Conservation (phyloP, 2,329 filamentous ascomycete species). For the Apiospora kogelbergensis region DNA sequence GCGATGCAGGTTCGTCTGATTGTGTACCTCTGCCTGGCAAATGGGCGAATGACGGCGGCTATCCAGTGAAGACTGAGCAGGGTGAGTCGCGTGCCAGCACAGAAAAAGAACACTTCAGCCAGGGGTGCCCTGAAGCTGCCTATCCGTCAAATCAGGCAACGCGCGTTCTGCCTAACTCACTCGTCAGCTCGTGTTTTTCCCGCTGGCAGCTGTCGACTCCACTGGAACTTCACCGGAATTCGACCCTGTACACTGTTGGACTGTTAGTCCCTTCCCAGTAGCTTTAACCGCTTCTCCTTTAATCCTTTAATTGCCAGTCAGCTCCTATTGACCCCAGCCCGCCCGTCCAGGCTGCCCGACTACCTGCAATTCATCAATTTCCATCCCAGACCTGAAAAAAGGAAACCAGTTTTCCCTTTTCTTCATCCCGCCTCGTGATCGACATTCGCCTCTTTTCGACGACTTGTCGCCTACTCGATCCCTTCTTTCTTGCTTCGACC, state of each 20-base stretch:
- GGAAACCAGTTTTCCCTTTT: conserved; percentile 6
- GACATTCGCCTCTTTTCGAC: not conserved
- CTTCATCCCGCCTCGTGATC: conserved; percentile 5
- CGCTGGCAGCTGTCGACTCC: not conserved
- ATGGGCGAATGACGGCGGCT: not conserved
- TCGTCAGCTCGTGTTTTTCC: not conserved
- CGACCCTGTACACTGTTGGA: no score
- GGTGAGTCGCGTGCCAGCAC: not conserved
- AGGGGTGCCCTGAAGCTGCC: not conserved
- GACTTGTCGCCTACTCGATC: not conserved
- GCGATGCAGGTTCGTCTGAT: not conserved
- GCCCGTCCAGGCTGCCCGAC: not conserved
- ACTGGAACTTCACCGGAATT: not conserved
- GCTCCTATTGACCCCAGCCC: conserved; percentile 4
- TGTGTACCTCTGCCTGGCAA: not conserved
- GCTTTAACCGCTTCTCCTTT: not conserved
- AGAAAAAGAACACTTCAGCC: not conserved
- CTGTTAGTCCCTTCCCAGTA: not conserved
- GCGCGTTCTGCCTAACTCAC: not conserved
- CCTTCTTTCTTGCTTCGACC: conserved; percentile 7
- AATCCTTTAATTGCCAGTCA: not conserved
- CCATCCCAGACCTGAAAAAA: conserved; percentile 6
- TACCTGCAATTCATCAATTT: conserved; percentile 4
- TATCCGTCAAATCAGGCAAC: not conserved
- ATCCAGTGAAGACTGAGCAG: not conserved